Evolutionary conservation across 2,329 filamentous ascomycete genomes (phyloP).

Genomic region (Pestalotiopsis sp.): DNA sequence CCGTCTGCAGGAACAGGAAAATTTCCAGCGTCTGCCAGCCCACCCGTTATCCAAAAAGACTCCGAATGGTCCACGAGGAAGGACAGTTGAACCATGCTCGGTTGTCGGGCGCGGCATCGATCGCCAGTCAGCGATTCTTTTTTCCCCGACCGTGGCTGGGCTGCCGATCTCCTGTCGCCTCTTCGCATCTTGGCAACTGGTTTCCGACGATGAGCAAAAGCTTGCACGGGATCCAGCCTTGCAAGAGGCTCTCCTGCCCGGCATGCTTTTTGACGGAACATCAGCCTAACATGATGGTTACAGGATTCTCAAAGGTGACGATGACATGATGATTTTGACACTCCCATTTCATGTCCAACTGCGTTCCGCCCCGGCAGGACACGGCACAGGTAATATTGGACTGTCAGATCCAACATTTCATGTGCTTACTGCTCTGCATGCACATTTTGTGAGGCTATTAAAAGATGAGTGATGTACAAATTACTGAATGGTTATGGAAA

Average conservation of each 20-base stretch:
- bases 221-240: too few relatives aligned
- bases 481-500: neutral
- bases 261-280: too few relatives aligned
- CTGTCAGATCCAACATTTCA: neutral
- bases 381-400: neutral
- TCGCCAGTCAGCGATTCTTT: neutral
- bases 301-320: too few relatives aligned
- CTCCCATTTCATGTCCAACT: neutral
- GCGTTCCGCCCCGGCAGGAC: neutral
- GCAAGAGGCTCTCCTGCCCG: too few relatives aligned
- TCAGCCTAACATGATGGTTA: too few relatives aligned
- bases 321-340: neutral
- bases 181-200: too few relatives aligned
- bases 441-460: neutral
- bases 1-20: neutral
- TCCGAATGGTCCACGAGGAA: neutral
- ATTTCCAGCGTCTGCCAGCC: neutral
- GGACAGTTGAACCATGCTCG: neutral
- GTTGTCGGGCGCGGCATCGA: conserved; percentile 4
- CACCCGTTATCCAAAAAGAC: neutral
- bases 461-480: neutral
- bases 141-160: neutral
- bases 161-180: too few relatives aligned
- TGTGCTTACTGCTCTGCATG: neutral
- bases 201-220: too few relatives aligned